A percentile compares a stretch with the other conserved stretches of the same genome.
phyloP scores from a whole-genome alignment of 495 filamentous ascomycete genomes.

The Penicillium paxilli region DNA sequence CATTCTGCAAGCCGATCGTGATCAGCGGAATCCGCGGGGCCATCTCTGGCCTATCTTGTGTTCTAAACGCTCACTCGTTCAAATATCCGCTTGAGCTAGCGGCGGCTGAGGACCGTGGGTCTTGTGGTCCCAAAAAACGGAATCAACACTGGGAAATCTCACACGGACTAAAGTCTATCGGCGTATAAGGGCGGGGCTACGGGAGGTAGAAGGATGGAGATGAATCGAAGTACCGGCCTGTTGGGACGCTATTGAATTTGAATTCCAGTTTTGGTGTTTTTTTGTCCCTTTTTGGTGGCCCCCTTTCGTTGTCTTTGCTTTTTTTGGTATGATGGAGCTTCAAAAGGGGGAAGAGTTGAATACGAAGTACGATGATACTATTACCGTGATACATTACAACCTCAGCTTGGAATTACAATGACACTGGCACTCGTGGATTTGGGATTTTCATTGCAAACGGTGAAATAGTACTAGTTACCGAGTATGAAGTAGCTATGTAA shows the following conservation, averaged over 20 bases:
- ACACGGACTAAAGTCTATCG: conserved; percentile 13
- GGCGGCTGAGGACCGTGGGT: conserved; percentile 17
- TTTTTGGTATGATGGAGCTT: background rate
- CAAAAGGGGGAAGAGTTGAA: background rate
- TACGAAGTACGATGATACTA: background rate
- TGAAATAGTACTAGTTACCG: too few species aligned
- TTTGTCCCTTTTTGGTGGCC: too few species aligned
- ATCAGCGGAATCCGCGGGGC: background rate
- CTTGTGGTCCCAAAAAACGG: background rate
- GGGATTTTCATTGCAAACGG: too few species aligned
- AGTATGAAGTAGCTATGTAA: too few species aligned
- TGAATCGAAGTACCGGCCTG: conserved; percentile 7
- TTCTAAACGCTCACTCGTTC: background rate
- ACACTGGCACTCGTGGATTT: too few species aligned
- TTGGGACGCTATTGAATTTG: conserved; percentile 10
- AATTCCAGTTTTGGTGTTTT: too few species aligned
- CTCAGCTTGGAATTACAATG: too few species aligned
- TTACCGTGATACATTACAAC: too few species aligned
- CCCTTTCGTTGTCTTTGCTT: too few species aligned
- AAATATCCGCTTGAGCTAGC: background rate
- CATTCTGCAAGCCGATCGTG: conserved; percentile 1
- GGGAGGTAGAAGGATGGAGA: too few species aligned
- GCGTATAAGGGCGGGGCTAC: background rate
- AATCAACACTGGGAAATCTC: background rate
- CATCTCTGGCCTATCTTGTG: background rate